phyloP scores from a whole-genome alignment of 257 asterid species.

The Ehretia macrophylla region DNA sequence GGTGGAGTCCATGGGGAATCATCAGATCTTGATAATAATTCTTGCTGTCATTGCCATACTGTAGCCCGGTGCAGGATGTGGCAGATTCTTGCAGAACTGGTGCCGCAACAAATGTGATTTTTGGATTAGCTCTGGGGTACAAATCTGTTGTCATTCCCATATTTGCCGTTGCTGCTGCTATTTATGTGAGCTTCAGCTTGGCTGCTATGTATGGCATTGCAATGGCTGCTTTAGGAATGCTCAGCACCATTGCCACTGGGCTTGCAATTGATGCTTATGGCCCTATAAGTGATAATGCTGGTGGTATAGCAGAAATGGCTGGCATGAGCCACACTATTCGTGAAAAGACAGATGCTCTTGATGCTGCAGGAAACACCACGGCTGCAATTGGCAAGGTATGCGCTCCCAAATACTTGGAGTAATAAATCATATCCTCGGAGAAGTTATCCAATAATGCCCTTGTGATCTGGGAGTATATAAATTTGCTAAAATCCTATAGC shows the following conservation, averaged over 20 bases:
- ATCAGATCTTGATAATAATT: background rate
- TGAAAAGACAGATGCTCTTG: constrained; percentile 45
- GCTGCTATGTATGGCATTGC: constrained; percentile 48
- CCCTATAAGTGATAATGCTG: constrained; percentile 51
- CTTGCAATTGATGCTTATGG: constrained; percentile 49
- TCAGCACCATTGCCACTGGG: constrained; percentile 49
- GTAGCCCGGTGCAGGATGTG: constrained; percentile 48
- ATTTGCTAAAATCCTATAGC: background rate
- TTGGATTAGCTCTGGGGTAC: constrained; percentile 51
- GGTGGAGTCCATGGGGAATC: background rate
- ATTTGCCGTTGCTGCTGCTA: constrained; percentile 38
- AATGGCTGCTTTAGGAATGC: constrained; percentile 50
- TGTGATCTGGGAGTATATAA: no score
- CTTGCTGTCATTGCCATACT: background rate
- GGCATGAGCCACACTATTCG: constrained; percentile 42
- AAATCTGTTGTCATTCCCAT: constrained; percentile 42
- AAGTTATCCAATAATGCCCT: no score
- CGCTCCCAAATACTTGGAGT: background rate
- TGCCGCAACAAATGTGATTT: constrained; percentile 46
- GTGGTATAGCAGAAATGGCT: constrained; percentile 52
- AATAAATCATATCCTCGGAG: no score
- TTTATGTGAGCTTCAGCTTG: constrained; percentile 43
- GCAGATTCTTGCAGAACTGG: constrained; percentile 52
- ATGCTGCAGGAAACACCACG: constrained; percentile 51
- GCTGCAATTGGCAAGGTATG: constrained; percentile 49